Evolutionary conservation across 805 yeast genomes (phyloP), one percentile per base, ranked within the genome.

Genomic region (Lachancea mirantina): DNA sequence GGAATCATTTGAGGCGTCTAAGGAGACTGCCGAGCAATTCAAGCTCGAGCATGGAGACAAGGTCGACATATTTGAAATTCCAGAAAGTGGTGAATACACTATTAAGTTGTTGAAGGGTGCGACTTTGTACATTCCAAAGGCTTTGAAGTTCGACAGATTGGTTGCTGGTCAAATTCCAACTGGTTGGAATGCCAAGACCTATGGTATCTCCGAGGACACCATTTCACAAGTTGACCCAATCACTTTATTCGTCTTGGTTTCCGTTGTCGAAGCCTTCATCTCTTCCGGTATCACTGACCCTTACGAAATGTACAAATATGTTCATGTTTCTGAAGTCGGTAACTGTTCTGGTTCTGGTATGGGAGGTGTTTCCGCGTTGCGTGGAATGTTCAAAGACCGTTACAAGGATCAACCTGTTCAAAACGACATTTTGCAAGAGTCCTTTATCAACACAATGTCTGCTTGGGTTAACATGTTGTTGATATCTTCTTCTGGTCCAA

Each of bases 401-500:
- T 92, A 72, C 68, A 68, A 75, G 49, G 99, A 92, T 61, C 71
- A 71, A 64, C 96, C 95, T 35, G 96, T 88, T 35, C 98, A 94
- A 70, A 92, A 84, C 59, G 99, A 92, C 66, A 82, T 92, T 48
- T 71, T 92, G 50, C 98, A 89, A 67, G 99, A 92, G 67, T 88
- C 98, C 39, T 92, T 92, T 68, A 88, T 94, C 69, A 92, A 92
- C 72, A 92, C 97, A 33, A 89, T 92, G 96, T 74, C 95, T 42
- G 98, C 99, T 42, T 92, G 99, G 99, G 96, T 92, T 49, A 92
- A 92, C 59, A 92, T 92, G 99, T 74, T 92, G 70, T 70, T 94
- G 59, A 70, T 92, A 42, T 89, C 97, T 11, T 82, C 97, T 5
- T 85, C 96, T 39, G 99, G 99, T 65, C 99, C 99, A 41, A 87